Evolutionary conservation across 2,329 filamentous ascomycete species (phyloP), one percentile per base, ranked within the genome.

Genomic region (Cladobotryum mycophilum): DNA sequence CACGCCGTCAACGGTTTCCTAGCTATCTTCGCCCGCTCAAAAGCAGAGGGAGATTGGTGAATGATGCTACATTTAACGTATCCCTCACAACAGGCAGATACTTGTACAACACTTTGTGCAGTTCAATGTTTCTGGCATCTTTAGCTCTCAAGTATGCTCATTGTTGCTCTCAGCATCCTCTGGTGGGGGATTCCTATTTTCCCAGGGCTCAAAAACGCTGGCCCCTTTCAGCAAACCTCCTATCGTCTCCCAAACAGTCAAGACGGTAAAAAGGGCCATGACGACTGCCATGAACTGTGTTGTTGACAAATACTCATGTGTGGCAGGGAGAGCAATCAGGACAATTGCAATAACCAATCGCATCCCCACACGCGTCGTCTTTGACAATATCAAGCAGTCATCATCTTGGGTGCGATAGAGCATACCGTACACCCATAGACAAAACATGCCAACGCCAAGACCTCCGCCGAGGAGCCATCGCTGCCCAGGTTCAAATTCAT

Each of bases 391-490:
- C 15, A 69, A 55, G 6, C 51, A 54, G 4, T 64, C 60, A 17
- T 68, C 64, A 49, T 72, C 70, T 5, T 69, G 63, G 3, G 66
- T 67, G 3, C 63, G 60, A 58, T 72, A 72, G 25, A 75, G 57
- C 57, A 74, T 61, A 7, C 68, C 69, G 48, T 71, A 70, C 0
- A 66, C 47, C 64, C 69, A 72, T 5, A 76, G 61, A 50, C 71
- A 75, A 42, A 74, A 62, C 62, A 75, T 62, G 14, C 73, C 73
- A 2, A 71, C 62, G 2, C 71, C 72, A 0, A 76, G 64, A 2
- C 73, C 73, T 30, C 69, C 73, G 15, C 74, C 72, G 1, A 76
- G 65, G 4, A 76, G 62, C 74, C 74, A 76, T n/a, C 69, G 65
- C 55, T 76, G 68, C 0, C 69, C 67, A 2, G 67, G 60, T 34